Conservation (phyloP, 2,329 filamentous ascomycete species). For the Aureobasidium sp. region DNA sequence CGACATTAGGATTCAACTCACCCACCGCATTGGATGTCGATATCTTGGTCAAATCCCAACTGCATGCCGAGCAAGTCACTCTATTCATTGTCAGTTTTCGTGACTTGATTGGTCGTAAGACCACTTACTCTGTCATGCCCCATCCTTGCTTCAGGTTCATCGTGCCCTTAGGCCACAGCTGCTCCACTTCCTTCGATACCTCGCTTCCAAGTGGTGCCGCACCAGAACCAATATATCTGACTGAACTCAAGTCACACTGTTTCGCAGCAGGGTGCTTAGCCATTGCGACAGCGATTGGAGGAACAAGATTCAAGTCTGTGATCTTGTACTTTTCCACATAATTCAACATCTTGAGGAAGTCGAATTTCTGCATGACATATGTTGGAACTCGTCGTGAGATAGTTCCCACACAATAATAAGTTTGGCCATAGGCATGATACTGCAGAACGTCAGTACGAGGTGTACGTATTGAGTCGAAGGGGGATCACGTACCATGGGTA, state of each 20-base stretch:
- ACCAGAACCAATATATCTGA: constrained; percentile 53
- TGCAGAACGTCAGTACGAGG: not conserved
- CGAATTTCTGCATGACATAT: constrained; percentile 72
- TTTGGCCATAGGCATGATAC: constrained; percentile 53
- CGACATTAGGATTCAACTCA: constrained; percentile 59
- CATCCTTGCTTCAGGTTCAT: constrained; percentile 62
- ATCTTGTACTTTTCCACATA: constrained; percentile 61
- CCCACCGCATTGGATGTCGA: constrained; percentile 48
- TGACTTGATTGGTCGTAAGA: too few species aligned
- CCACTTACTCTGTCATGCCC: constrained; percentile 70
- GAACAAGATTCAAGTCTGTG: constrained; percentile 58
- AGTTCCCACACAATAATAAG: constrained; percentile 55
- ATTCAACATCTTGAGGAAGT: constrained; percentile 63
- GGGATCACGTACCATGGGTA: constrained; percentile 48
- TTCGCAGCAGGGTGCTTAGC: constrained; percentile 62
- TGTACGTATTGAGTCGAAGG: too few species aligned
- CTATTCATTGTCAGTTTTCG: constrained; percentile 21
- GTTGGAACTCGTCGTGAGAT: constrained; percentile 53
- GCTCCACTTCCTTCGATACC: constrained; percentile 45
- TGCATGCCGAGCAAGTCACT: constrained; percentile 59
- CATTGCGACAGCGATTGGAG: constrained; percentile 65
- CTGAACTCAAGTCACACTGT: constrained; percentile 59
- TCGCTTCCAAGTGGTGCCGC: constrained; percentile 54
- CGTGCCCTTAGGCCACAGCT: constrained; percentile 41
- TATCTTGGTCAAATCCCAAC: constrained; percentile 50